These are phyloP conservation scores for Heterobasidion occidentale DNA, from an alignment of 1,284 basidiomycete species.

Conservation along the genomic window DNA sequence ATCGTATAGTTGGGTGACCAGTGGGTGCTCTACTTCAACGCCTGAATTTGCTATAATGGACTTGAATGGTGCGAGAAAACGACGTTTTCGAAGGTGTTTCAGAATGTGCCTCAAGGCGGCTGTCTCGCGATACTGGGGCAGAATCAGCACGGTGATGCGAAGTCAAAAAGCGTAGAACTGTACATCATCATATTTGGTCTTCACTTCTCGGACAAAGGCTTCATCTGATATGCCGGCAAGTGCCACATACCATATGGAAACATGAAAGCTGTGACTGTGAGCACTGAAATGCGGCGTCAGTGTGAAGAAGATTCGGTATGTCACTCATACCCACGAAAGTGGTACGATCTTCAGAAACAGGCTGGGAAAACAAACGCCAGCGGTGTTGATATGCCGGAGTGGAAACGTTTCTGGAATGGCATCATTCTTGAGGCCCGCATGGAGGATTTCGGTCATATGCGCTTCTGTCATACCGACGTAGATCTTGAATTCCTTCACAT, in stretches of 20 bases:
- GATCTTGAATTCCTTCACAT: constrained; percentile 74
- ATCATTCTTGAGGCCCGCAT: constrained; percentile 59
- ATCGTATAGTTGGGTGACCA: constrained; percentile 60
- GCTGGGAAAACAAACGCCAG: constrained; percentile 52
- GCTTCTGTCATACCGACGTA: constrained; percentile 57
- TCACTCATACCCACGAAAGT: constrained; percentile 43
- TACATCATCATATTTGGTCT: constrained; percentile 53
- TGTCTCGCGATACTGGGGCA: constrained; percentile 54
- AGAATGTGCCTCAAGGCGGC: constrained; percentile 60
- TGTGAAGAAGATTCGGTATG: neutral
- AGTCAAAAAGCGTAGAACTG: constrained; percentile 9
- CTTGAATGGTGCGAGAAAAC: constrained; percentile 61
- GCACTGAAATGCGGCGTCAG: constrained; percentile 27
- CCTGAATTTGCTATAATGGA: constrained; percentile 50
- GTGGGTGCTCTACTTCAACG: constrained; percentile 62
- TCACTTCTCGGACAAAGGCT: constrained; percentile 44
- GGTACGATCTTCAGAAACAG: constrained; percentile 68
- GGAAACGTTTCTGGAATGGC: constrained; percentile 52
- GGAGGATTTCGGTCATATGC: constrained; percentile 57
- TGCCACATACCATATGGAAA: constrained; percentile 69
- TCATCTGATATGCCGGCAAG: constrained; percentile 51
- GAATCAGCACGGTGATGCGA: constrained; percentile 6
- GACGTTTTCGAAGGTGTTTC: constrained; percentile 73
- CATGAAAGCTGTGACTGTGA: constrained; percentile 64
- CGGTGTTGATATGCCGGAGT: constrained; percentile 44